Percentiles rank a stretch among this genome's conserved stretches.
These are phyloP conservation scores for Prunus fruticosa DNA, from an alignment of 306 rosid species.

Conservation along the genomic window DNA sequence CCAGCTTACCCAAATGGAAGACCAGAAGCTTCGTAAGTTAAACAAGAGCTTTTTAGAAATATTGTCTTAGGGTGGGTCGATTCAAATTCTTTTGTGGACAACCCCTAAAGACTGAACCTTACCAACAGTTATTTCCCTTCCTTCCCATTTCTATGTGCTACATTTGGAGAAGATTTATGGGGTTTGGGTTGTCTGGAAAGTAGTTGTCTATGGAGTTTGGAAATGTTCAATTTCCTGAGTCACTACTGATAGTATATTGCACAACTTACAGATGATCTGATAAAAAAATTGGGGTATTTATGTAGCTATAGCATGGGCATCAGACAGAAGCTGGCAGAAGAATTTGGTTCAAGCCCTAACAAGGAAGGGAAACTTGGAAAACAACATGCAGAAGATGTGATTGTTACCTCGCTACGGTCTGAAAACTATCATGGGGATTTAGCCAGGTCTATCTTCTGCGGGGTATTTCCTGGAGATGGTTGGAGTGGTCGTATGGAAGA, in stretches of 20 bases:
- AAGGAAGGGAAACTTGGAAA: slow-evolving; percentile 79
- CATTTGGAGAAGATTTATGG: not conserved
- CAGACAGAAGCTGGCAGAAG: slow-evolving; percentile 80
- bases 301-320: slow-evolving; percentile 94
- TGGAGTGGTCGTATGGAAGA: slow-evolving; percentile 99
- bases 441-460: slow-evolving; percentile 78
- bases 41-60: slow-evolving; percentile 15
- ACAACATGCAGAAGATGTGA: slow-evolving; percentile 71
- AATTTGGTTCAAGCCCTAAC: slow-evolving; percentile 78
- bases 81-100: slow-evolving; percentile 6
- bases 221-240: not conserved
- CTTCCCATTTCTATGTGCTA: not conserved
- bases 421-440: slow-evolving; percentile 58
- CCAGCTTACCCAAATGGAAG: slow-evolving; percentile 69
- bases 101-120: not conserved
- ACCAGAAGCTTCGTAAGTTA: slow-evolving; percentile 71
- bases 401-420: slow-evolving; percentile 63
- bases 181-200: not conserved
- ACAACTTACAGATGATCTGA: slow-evolving; percentile 17
- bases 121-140: slow-evolving; percentile 6
- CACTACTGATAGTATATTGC: not conserved
- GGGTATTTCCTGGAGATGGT: slow-evolving; percentile 90
- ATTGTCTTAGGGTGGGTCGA: not conserved
- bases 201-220: not conserved
- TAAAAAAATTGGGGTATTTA: slow-evolving; percentile 8